Conservation (phyloP, 257 asterid species). For the Verbascum thapsus region DNA sequence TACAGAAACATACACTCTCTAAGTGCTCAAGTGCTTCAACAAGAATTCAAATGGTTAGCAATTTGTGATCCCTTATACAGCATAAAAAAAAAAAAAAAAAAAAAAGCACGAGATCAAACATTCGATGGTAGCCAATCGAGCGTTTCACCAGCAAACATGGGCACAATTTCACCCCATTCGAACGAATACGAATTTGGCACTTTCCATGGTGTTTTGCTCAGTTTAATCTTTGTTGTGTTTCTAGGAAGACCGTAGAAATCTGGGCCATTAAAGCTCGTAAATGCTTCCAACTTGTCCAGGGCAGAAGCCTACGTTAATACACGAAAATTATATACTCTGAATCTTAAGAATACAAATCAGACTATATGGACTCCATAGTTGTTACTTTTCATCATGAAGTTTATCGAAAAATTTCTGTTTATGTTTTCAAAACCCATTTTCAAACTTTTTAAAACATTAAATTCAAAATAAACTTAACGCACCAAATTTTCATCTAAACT, state of each 20-base stretch:
- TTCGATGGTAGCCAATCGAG: slow-evolving; percentile 73
- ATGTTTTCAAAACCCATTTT: too few relatives aligned
- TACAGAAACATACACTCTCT: too few relatives aligned
- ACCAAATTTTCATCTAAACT: too few relatives aligned
- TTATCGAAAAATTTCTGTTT: too few relatives aligned
- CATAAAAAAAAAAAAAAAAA: not conserved
- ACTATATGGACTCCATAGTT: not conserved
- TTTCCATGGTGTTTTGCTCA: slow-evolving; percentile 73
- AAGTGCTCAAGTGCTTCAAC: too few relatives aligned
- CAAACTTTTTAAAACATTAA: too few relatives aligned
- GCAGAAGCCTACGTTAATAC: slow-evolving; percentile 69
- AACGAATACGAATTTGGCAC: slow-evolving; percentile 73
- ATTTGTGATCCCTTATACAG: too few relatives aligned
- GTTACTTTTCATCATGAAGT: not conserved
- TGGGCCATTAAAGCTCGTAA: slow-evolving; percentile 94
- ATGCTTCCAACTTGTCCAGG: slow-evolving; percentile 84
- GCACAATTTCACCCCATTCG: slow-evolving; percentile 65
- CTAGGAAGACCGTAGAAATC: slow-evolving; percentile 88
- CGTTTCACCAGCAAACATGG: slow-evolving; percentile 86
- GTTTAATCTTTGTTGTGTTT: slow-evolving; percentile 60
- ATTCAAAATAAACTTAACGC: too few relatives aligned
- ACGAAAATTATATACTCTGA: not conserved
- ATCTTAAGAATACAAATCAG: not conserved
- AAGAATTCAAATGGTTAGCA: too few relatives aligned
- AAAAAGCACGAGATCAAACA: slow-evolving; percentile 15